These are phyloP conservation scores for Fistulinella cinereoalba DNA, from an alignment of 1,284 basidiomycete species.

Conservation along the genomic window DNA sequence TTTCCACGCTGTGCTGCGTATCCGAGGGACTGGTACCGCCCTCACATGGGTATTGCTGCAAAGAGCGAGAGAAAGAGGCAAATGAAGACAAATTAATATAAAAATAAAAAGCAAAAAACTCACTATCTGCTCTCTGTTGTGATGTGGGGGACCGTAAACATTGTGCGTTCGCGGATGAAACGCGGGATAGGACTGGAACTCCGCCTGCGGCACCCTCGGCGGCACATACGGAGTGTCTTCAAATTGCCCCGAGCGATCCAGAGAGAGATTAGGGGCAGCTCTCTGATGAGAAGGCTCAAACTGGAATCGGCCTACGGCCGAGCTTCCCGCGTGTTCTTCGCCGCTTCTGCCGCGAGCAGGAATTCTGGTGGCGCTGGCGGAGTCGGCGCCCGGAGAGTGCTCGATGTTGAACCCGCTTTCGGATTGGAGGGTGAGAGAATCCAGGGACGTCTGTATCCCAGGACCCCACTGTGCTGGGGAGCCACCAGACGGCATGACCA, in stretches of 20 bases:
- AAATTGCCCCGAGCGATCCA: conserved; percentile 19
- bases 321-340: conserved; percentile 9
- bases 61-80: background rate
- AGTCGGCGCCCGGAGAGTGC: conserved; percentile 28
- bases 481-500: conserved; percentile 24
- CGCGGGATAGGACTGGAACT: conserved; percentile 14
- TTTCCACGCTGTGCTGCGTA: conserved; percentile 24
- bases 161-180: conserved; percentile 12
- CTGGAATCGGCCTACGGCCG: conserved; percentile 10
- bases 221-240: conserved; percentile 32
- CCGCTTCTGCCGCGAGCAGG: conserved; percentile 13
- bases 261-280: conserved; percentile 6
- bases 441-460: conserved; percentile 5
- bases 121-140: conserved; percentile 15
- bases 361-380: conserved; percentile 27
- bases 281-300: conserved; percentile 12
- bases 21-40: conserved; percentile 26
- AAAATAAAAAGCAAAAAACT: conserved; percentile 1
- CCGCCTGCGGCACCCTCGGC: conserved; percentile 23
- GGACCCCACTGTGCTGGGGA: conserved; percentile 15
- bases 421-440: conserved; percentile 15
- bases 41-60: conserved; percentile 20
- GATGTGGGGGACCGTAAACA: conserved; percentile 13
- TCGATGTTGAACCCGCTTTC: conserved; percentile 21
- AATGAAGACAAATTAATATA: conserved; percentile 1